These are phyloP conservation scores for Nemania serpens DNA, from an alignment of 2,329 filamentous ascomycete genomes.

Conservation along the genomic window DNA sequence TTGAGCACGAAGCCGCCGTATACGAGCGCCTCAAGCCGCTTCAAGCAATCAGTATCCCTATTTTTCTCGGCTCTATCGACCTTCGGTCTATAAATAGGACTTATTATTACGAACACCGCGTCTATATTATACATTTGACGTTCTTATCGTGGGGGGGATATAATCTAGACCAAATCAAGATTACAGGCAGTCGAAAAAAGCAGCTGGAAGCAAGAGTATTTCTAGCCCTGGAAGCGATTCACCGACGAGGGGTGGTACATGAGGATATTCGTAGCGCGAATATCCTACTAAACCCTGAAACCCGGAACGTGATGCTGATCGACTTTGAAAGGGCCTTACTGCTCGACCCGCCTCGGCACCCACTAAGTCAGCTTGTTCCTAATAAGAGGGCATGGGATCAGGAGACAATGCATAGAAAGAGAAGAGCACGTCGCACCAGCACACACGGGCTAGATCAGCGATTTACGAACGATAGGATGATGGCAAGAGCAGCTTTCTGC, in stretches of 20 bases:
- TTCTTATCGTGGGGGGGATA: slow-evolving; percentile 44
- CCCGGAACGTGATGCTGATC: slow-evolving; percentile 38
- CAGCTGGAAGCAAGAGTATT: slow-evolving; percentile 14
- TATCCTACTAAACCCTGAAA: slow-evolving; percentile 36
- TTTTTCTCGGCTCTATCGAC: slow-evolving; percentile 47
- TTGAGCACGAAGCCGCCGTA: slow-evolving; percentile 44
- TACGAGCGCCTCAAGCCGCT: slow-evolving; percentile 43
- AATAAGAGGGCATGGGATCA: slow-evolving; percentile 31
- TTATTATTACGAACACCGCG: slow-evolving; percentile 43
- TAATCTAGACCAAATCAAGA: slow-evolving; percentile 10
- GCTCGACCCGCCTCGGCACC: slow-evolving; percentile 24
- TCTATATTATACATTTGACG: slow-evolving; percentile 42
- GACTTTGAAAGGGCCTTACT: slow-evolving; percentile 41
- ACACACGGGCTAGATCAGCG: slow-evolving; percentile 3
- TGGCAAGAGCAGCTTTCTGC: slow-evolving; percentile 7
- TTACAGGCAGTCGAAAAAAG: not conserved
- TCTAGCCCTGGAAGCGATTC: slow-evolving; percentile 30
- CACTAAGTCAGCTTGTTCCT: slow-evolving; percentile 31
- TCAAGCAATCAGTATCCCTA: slow-evolving; percentile 45
- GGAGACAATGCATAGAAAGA: slow-evolving; percentile 16
- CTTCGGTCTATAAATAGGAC: slow-evolving; percentile 40
- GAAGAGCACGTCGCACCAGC: not conserved
- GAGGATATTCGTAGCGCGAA: slow-evolving; percentile 36
- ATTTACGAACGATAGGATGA: slow-evolving; percentile 14
- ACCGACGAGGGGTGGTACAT: slow-evolving; percentile 37